These are phyloP conservation scores for Scolecobasidium constrictum DNA, from an alignment of 2,329 filamentous ascomycete genomes.

Conservation along the genomic window DNA sequence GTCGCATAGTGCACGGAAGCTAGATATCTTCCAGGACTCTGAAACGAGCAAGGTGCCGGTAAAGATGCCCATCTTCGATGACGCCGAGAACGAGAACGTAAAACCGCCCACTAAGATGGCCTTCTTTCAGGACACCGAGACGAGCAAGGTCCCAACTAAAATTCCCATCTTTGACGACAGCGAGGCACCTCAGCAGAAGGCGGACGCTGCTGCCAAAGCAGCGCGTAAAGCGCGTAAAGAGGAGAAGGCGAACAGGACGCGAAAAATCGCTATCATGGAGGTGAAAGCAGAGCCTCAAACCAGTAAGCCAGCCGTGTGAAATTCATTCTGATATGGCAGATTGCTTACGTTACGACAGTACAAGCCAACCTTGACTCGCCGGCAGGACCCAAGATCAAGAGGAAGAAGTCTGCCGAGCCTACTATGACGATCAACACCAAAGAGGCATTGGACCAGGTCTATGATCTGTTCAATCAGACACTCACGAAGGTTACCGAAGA, in stretches of 20 bases:
- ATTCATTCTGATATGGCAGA: not conserved
- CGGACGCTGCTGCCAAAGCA: slow-evolving; percentile 35
- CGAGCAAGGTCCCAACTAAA: not conserved
- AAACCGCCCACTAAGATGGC: slow-evolving; percentile 2
- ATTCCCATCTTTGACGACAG: slow-evolving; percentile 1
- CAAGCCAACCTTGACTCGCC: slow-evolving; percentile 90
- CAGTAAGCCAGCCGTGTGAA: slow-evolving; percentile 45
- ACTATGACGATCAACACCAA: slow-evolving; percentile 97
- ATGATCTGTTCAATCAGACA: slow-evolving; percentile 91
- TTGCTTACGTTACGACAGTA: slow-evolving; percentile 44
- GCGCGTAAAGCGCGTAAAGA: slow-evolving; percentile 33
- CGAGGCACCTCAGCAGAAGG: slow-evolving; percentile 31
- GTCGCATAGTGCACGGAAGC: not conserved
- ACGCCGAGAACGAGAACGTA: not conserved
- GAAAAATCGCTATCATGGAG: slow-evolving; percentile 66
- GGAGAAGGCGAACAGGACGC: slow-evolving; percentile 37
- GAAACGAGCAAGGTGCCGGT: not conserved
- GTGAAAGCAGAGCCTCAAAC: slow-evolving; percentile 81
- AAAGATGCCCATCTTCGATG: slow-evolving; percentile 8
- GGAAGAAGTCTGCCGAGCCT: slow-evolving; percentile 68
- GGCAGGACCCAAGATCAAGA: slow-evolving; percentile 71
- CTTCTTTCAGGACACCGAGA: not conserved
- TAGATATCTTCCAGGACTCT: slow-evolving; percentile 2
- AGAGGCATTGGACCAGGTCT: slow-evolving; percentile 94
- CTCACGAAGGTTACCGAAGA: slow-evolving; percentile 46